Evolutionary conservation across 495 filamentous ascomycete genomes (phyloP), one percentile per base, ranked within the genome.

Genomic region (Hypoxylon fragiforme): DNA sequence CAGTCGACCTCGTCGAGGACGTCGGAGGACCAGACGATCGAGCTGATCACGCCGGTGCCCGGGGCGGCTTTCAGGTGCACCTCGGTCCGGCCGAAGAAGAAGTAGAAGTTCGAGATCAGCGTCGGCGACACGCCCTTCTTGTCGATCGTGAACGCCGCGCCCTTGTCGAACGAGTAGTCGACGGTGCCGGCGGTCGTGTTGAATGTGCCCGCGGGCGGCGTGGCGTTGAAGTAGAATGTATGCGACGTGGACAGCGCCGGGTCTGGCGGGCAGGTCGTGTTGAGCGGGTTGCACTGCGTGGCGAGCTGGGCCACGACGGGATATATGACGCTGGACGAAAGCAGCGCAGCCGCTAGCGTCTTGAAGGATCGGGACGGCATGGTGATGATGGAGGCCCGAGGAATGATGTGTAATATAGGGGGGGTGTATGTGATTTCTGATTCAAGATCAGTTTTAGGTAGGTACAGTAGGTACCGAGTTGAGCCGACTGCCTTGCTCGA

Each of bases 1-100:
- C 87, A 92, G 69, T 95, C 91, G 48, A 96, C 86, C 65, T 96
- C 91, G 64, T 96, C 91, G 14, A 95, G 76, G 58, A 88, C 84
- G 58, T 95, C 91, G 24, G 88, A 91, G 60, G 90, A 81, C 61
- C 92, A 76, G 32, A 95, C 89, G 44, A 91, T 83, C 49, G 86
- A 90, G 71, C 87, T 91, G 66, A 95, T 83, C 52, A 96, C 84
- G 54, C 91, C 91, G 12, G 71, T 74, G 14, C 91, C 91, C 3
- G 73, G 71, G 6, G 91, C 82, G 7, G 86, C 83, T 73, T 91
- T 85, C 77, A 91, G 79, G 46, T 73, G 75, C 31, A 92, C 81
- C 60, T 87, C 84, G 36, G 87, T 77, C 50, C 80, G 77, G 35
- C 89, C 90, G 60, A 85, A 91, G 72, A 91, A 85, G 76, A 92